A percentile compares a stretch with the other conserved stretches of the same genome.
phyloP scores from a whole-genome alignment of 768 basidiomycete species.

The Phlegmacium glaucopus region DNA sequence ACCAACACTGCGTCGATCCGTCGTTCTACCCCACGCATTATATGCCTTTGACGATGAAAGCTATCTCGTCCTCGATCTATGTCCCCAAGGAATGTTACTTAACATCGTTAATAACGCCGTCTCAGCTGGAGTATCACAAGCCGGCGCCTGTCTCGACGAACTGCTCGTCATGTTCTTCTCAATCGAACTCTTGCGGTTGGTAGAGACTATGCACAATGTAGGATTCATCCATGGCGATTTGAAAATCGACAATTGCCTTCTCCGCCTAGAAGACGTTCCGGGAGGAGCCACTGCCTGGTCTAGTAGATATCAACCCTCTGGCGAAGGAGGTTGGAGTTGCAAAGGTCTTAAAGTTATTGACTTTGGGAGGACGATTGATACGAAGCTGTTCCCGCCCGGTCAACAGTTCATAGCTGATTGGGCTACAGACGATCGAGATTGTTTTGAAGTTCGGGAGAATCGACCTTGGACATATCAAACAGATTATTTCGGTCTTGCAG shows the following conservation, averaged over 20 bases:
- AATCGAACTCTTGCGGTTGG: slow-evolving; percentile 78
- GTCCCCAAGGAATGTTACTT: slow-evolving; percentile 88
- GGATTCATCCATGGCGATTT: slow-evolving; percentile 98
- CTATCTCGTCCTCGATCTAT: slow-evolving; percentile 83
- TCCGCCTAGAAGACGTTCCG: slow-evolving; percentile 83
- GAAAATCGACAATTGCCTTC: slow-evolving; percentile 98
- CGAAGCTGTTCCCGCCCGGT: slow-evolving; percentile 67
- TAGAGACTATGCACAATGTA: slow-evolving; percentile 76
- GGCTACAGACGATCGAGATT: slow-evolving; percentile 87
- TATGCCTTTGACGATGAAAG: slow-evolving; percentile 90
- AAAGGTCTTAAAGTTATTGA: slow-evolving; percentile 95
- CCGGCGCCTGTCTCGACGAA: slow-evolving; percentile 85
- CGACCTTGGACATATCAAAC: slow-evolving; percentile 92
- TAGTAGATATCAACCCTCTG: slow-evolving; percentile 69
- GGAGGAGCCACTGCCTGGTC: slow-evolving; percentile 70
- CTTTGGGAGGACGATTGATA: slow-evolving; percentile 95
- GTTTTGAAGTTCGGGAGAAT: slow-evolving; percentile 82
- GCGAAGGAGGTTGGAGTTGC: slow-evolving; percentile 78
- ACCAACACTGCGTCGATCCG: slow-evolving; percentile 52
- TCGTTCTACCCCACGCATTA: slow-evolving; percentile 74
- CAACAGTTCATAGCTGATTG: slow-evolving; percentile 88
- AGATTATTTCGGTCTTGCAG: slow-evolving; percentile 95
- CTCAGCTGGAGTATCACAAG: slow-evolving; percentile 71
- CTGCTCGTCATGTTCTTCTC: slow-evolving; percentile 94
- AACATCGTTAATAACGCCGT: slow-evolving; percentile 87